Conservation (phyloP, 2,329 filamentous ascomycete species). For the Canariomyces notabilis region DNA sequence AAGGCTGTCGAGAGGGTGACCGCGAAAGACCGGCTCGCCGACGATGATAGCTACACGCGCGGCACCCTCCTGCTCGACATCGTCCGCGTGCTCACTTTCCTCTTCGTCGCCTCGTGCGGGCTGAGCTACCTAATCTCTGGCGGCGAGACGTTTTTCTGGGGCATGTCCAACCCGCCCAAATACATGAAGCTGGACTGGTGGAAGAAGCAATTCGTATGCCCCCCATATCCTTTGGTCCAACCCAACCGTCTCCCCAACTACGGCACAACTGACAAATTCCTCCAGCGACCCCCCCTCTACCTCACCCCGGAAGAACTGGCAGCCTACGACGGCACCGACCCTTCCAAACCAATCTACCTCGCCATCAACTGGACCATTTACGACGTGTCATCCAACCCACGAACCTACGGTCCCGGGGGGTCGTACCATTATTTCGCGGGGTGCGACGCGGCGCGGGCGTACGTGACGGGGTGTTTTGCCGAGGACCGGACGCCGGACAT, state of each 20-base stretch:
- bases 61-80: conserved; percentile 52
- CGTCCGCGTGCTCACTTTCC: conserved; percentile 62
- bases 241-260: background rate
- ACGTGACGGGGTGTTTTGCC: conserved; percentile 87
- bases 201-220: conserved; percentile 55
- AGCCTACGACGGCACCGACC: conserved; percentile 71
- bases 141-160: conserved; percentile 67
- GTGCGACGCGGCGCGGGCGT: conserved; percentile 78
- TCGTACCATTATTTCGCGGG: conserved; percentile 85
- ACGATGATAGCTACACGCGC: conserved; percentile 55
- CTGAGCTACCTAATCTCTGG: conserved; percentile 73
- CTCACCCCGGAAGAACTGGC: conserved; percentile 72
- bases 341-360: conserved; percentile 75
- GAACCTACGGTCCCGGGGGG: conserved; percentile 77
- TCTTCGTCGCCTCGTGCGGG: conserved; percentile 60
- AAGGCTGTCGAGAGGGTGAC: conserved; percentile 25
- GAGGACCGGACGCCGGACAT: conserved; percentile 81
- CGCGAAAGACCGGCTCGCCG: conserved; percentile 39
- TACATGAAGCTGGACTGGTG: conserved; percentile 56
- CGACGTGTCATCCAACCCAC: conserved; percentile 66
- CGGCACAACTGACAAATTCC: conserved; percentile 26
- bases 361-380: conserved; percentile 85
- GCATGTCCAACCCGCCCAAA: conserved; percentile 54
- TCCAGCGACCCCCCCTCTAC: conserved; percentile 54
- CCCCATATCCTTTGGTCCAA: background rate